Conservation (phyloP, 2,329 filamentous ascomycete genomes). For the Phoma herbarum region DNA sequence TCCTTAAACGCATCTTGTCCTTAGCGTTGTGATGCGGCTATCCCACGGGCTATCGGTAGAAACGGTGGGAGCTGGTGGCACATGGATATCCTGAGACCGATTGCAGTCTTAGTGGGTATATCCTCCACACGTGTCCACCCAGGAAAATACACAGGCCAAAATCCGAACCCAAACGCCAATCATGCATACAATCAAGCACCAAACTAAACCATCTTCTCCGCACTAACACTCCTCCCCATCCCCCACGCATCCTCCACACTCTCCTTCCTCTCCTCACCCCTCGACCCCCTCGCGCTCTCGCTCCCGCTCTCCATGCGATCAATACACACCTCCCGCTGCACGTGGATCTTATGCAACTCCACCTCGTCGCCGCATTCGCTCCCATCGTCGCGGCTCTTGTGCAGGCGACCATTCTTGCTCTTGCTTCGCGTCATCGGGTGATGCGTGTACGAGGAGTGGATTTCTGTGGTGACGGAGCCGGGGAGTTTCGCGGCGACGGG, state of each 20-base stretch:
- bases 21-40: too few species aligned
- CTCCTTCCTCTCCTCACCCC: slow-evolving; percentile 5
- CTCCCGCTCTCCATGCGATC: neutral
- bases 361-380: slow-evolving; percentile 26
- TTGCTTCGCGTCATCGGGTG: neutral
- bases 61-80: too few species aligned
- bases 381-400: neutral
- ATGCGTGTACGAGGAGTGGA: too few species aligned
- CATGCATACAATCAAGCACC: too few species aligned
- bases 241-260: slow-evolving; percentile 8
- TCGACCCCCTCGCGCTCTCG: neutral
- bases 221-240: slow-evolving; percentile 13
- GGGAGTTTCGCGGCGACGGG: neutral
- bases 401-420: neutral
- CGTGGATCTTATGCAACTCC: slow-evolving; percentile 29
- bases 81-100: too few species aligned
- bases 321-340: slow-evolving; percentile 13
- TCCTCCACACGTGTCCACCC: too few species aligned
- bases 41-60: too few species aligned
- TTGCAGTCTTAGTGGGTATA: too few species aligned
- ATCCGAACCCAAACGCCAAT: too few species aligned
- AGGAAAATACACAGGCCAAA: too few species aligned
- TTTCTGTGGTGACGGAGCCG: neutral
- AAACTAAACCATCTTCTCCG: slow-evolving; percentile 22
- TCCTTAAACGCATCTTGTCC: too few species aligned